Conservation (phyloP, 805 yeast species). For the Lipomyces starkeyi region DNA sequence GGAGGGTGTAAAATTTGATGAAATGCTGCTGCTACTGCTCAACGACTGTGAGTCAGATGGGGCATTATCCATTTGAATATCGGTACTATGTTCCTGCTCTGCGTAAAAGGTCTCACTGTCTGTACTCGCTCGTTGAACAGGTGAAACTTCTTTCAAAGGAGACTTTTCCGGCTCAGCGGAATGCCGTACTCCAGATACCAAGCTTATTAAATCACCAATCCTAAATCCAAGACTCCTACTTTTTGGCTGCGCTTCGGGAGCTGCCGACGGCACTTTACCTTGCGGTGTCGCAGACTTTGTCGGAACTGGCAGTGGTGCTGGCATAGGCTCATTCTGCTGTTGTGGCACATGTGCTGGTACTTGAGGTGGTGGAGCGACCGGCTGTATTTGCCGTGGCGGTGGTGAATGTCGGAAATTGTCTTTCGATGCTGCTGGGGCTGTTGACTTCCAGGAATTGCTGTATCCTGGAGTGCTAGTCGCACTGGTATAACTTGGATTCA, state of each 20-base stretch:
- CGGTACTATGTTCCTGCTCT: background rate
- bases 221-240: conserved; percentile 2
- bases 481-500: background rate
- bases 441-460: background rate
- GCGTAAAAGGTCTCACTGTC: background rate
- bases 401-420: conserved; percentile 3
- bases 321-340: background rate
- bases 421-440: background rate
- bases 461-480: background rate
- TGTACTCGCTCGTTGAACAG: background rate
- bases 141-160: background rate
- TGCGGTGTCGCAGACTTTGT: background rate
- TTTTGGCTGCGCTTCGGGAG: background rate
- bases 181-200: conserved; percentile 3
- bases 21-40: background rate
- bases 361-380: background rate
- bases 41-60: background rate
- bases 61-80: background rate
- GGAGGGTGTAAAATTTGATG: background rate
- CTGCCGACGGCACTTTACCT: background rate
- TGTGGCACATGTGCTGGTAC: background rate
- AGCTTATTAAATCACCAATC: background rate
- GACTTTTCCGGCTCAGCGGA: background rate
- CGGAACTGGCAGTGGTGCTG: conserved; percentile 1
- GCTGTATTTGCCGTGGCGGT: background rate